phyloP scores from a whole-genome alignment of 768 basidiomycete genomes.

The Mycena haematopus region DNA sequence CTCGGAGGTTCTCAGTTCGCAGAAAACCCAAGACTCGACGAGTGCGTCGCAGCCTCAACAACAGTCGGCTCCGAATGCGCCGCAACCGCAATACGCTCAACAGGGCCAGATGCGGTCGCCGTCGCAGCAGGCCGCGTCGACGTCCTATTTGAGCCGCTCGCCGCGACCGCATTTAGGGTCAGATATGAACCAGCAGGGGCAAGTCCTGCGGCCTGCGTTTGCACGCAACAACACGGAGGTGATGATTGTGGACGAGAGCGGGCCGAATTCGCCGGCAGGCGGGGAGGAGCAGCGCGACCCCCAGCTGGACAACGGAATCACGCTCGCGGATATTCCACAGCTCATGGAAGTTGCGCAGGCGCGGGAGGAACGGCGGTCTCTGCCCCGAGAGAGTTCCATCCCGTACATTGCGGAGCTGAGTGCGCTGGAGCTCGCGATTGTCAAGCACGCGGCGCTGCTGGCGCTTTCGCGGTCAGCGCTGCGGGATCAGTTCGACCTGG shows the following conservation, averaged over 20 bases:
- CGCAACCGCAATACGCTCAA: constrained; percentile 40
- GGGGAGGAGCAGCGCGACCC: constrained; percentile 46
- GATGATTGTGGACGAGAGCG: constrained; percentile 86
- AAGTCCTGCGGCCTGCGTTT: constrained; percentile 70
- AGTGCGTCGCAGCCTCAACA: constrained; percentile 46
- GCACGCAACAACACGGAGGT: constrained; percentile 85
- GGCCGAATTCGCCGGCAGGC: constrained; percentile 71
- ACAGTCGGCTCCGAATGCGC: constrained; percentile 30
- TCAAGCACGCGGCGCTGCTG: constrained; percentile 90
- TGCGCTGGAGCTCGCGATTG: constrained; percentile 84
- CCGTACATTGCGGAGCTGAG: constrained; percentile 87
- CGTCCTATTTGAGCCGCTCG: constrained; percentile 37
- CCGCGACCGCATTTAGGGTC: constrained; percentile 47
- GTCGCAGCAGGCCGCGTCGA: constrained; percentile 35
- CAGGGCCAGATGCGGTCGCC: constrained; percentile 43
- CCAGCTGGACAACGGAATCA: constrained; percentile 78
- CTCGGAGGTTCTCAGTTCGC: constrained; percentile 58
- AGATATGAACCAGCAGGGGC: constrained; percentile 46
- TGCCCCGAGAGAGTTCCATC: constrained; percentile 77
- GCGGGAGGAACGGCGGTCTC: constrained; percentile 83
- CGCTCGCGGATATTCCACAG: constrained; percentile 93
- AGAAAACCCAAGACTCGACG: constrained; percentile 52
- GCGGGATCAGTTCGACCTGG: constrained; percentile 84
- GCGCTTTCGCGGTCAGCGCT: constrained; percentile 79
- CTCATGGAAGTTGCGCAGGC: constrained; percentile 92